phyloP scores from a whole-genome alignment of 164 flowering plant species.

The Kalanchoe fedtschenkoi region DNA sequence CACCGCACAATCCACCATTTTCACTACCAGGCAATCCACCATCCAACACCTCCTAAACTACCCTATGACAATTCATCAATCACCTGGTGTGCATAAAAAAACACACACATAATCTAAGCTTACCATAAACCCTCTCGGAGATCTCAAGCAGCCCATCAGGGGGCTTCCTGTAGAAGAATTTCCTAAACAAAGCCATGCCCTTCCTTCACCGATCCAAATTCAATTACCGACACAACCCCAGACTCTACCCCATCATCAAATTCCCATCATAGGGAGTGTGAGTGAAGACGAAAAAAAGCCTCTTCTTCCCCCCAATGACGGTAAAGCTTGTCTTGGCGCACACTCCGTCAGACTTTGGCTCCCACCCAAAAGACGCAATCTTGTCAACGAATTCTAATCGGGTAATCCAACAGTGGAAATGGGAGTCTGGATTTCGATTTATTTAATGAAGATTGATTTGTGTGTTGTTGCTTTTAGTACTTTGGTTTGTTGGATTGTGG shows the following conservation, averaged over 20 bases:
- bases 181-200: conserved; percentile 43
- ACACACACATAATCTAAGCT: no score
- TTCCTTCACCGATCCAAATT: background rate
- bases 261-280: background rate
- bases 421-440: background rate
- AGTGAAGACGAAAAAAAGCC: background rate
- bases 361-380: background rate
- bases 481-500: no score
- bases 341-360: conserved; percentile 3
- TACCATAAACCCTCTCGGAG: conserved; percentile 49
- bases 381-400: background rate
- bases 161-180: conserved; percentile 45
- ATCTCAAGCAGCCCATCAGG: conserved; percentile 59
- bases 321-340: background rate
- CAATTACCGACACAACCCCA: background rate
- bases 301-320: background rate
- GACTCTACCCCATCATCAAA: no score
- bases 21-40: background rate
- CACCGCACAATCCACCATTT: background rate
- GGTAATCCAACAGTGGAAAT: background rate
- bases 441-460: background rate
- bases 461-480: conserved; percentile 3
- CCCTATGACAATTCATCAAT: conserved; percentile 1
- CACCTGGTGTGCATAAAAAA: background rate
- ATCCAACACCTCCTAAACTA: background rate